Evolutionary conservation across 1,284 basidiomycete genomes (phyloP), one percentile per base, ranked within the genome.

Genomic region (Apiotrichum porosum): DNA sequence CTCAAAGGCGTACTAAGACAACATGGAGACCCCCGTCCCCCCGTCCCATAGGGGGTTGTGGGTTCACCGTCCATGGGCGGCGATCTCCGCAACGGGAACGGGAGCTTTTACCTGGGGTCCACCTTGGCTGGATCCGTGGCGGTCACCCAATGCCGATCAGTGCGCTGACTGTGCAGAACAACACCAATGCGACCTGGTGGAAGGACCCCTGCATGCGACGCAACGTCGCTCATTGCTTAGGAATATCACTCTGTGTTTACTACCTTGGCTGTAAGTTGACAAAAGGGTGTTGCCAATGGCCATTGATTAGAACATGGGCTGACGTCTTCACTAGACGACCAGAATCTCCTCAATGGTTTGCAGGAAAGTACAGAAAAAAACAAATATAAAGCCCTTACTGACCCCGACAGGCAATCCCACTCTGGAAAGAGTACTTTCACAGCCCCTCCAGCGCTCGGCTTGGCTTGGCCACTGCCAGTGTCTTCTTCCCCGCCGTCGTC

Each of bases 381-480:
- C 53, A 54, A 53, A 56, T 13, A 47, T 30, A 30, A 54, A 52
- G n/a, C n/a, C n/a, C n/a, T n/a, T n/a, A n/a, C 48, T 58, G 22
- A 17, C 28, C 31, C 15, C 28, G 24, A 13, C 52, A 57, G 32
- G 45, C 58, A 4, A 39, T 61, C 9, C 58, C 57, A 0, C 41
- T 41, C 26, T 65, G 62, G 62, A 51, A 58, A 19, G 47, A 38
- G 13, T 65, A 60, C 54, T 65, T 65, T 38, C 35, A 51, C 22
- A 31, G 46, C 3, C 63, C 63, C 3, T 42, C 40, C 10, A 47
- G 57, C 18, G 47, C 53, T 8, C 41, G 38, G 10, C 62, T 66
- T 26, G 62, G 64, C 24, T 44, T 66, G 13, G 40, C 44, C 33
- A 49, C 64, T 3, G 59, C 64, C 2, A 42, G 44, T 3, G 34